Evolutionary conservation across 805 yeast species (phyloP), one percentile per base, ranked within the genome.

Genomic region (Saccharomyces jurei): DNA sequence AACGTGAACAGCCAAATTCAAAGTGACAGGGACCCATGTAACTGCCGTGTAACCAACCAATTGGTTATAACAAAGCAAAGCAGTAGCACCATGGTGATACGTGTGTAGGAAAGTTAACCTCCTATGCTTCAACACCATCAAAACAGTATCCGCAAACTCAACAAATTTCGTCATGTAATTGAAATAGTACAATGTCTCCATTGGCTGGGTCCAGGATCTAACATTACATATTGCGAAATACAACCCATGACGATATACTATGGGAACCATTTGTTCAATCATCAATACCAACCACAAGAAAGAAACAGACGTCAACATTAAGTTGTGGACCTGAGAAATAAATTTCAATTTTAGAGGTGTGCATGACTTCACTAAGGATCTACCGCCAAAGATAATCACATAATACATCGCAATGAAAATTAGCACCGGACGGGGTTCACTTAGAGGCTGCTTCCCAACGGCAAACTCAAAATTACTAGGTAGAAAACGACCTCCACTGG

Each of bases 11-110:
- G 83, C 87, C 73, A 92, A 79, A 79, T 92, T 92, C 65, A 92
- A 79, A 31, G 86, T 72, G 67, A 92, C 92, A 55, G 94, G 95
- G 36, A 92, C 97, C 97, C 98, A 92, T 58, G 89, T 87, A 58
- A 92, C 94, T 1, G 97, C 78, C 48, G 98, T 92, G 59, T 78
- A 76, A 56, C 99, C 99, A 50, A 86, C 81, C 66, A 92, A 80
- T 76, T 92, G 98, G 50, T 96, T 87, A 81, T 83, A 92, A 74
- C 98, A 92, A 60, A 92, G 77, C 59, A 92, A 75, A 10, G 97
- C 98, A 50, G 99, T 92, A 57, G 98, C 97, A 60, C 99, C 99
- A 68, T 92, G 98, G 74, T 92, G 99, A 74, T 90, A 92, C 53
- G 96, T 89, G 74, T 92, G 99, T 70, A 92, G 78, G 69, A 92